A percentile compares a stretch with the other conserved stretches of the same genome.
phyloP scores from a whole-genome alignment of 2,329 filamentous ascomycete species.

The Uncinocarpus reesii region DNA sequence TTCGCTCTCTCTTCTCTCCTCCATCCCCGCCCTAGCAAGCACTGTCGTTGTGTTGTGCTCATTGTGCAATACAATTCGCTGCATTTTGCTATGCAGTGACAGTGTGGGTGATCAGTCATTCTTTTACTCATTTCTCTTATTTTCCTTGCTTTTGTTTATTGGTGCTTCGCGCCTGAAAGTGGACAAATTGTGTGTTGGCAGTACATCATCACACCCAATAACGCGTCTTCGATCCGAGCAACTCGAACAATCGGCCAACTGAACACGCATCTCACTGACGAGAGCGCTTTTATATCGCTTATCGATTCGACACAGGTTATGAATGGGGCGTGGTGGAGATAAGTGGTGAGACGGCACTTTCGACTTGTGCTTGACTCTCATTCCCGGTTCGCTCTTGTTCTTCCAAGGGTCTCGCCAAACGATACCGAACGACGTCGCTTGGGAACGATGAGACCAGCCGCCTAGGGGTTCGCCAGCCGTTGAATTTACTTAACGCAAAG shows the following conservation, averaged over 20 bases:
- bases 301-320: neutral
- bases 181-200: slow-evolving; percentile 12
- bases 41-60: slow-evolving; percentile 31
- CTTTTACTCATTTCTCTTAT: slow-evolving; percentile 17
- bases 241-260: slow-evolving; percentile 1
- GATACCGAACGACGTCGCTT: neutral
- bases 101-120: slow-evolving; percentile 20
- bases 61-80: slow-evolving; percentile 17
- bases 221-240: slow-evolving; percentile 9
- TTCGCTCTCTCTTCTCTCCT: neutral
- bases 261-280: neutral
- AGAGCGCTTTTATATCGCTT: neutral
- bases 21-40: slow-evolving; percentile 27
- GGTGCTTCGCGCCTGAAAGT: slow-evolving; percentile 14
- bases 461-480: neutral
- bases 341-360: slow-evolving; percentile 2
- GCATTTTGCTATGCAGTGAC: slow-evolving; percentile 17
- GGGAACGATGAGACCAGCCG: slow-evolving; percentile 3
- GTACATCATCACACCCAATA: slow-evolving; percentile 9
- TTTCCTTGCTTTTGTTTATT: slow-evolving; percentile 15
- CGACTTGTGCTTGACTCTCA: neutral
- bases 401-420: slow-evolving; percentile 3
- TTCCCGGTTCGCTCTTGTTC: neutral
- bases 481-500: slow-evolving; percentile 3
- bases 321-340: neutral